A percentile compares a stretch with the other conserved stretches of the same genome.
phyloP scores from a whole-genome alignment of 148 eudicot species.

The Rhododendron vialii region DNA sequence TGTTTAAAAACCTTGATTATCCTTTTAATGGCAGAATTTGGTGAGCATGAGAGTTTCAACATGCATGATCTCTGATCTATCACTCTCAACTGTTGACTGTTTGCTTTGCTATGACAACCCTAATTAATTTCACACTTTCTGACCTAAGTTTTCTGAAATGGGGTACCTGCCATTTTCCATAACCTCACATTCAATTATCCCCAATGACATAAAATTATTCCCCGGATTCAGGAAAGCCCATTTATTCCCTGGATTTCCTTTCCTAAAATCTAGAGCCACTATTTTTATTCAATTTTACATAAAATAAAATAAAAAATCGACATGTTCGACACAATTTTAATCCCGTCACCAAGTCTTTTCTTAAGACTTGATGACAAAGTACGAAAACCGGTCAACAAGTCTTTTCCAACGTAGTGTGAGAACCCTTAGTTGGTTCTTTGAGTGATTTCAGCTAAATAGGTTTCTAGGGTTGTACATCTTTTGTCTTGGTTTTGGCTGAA shows the following conservation, averaged over 20 bases:
- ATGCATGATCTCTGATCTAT: not conserved
- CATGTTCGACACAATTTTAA: not conserved
- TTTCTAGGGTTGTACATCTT: not conserved
- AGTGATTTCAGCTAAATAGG: too few species aligned
- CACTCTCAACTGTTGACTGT: not conserved
- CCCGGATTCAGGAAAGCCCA: not conserved
- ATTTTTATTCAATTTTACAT: not conserved
- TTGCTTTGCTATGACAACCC: not conserved
- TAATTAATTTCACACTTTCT: not conserved
- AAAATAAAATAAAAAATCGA: too few species aligned
- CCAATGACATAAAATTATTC: not conserved
- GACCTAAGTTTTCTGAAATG: not conserved
- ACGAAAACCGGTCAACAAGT: too few species aligned
- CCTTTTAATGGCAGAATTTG: not conserved
- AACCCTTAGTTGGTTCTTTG: not conserved
- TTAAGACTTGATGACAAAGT: too few species aligned
- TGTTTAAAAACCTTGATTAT: not conserved
- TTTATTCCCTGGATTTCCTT: not conserved
- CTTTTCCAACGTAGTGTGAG: too few species aligned
- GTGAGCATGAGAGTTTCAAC: not conserved
- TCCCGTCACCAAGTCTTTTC: not conserved
- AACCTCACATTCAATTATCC: constrained; percentile 1
- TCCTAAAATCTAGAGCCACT: not conserved
- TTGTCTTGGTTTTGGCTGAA: not conserved
- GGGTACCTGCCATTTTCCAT: not conserved